Percentiles rank a stretch among this genome's conserved stretches.
phyloP scores from a whole-genome alignment of 1,284 basidiomycete species.

The Wolfiporia cocos region DNA sequence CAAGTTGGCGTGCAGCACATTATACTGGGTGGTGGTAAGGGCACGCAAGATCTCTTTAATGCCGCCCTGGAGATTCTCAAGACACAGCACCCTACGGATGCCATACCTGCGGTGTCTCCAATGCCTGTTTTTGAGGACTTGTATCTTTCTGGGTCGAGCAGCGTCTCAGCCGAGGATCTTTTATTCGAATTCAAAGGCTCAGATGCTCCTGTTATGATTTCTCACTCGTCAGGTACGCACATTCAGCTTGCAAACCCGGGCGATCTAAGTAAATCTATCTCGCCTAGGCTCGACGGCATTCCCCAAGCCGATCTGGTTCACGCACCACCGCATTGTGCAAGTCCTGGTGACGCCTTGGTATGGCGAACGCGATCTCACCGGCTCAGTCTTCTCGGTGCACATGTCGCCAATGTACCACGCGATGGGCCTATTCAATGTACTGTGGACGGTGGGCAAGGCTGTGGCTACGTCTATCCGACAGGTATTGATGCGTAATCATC shows the following conservation, averaged over 20 bases:
- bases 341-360: neutral
- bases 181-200: conserved; percentile 1
- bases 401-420: conserved; percentile 17
- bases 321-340: conserved; percentile 7
- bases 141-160: conserved; percentile 5
- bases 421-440: conserved; percentile 18
- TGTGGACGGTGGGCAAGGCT: too few relatives aligned
- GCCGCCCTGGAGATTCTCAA: conserved; percentile 3
- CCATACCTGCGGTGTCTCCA: neutral
- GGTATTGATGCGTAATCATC: neutral
- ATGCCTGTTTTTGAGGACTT: conserved; percentile 20
- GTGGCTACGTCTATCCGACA: neutral
- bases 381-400: conserved; percentile 12
- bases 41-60: conserved; percentile 17
- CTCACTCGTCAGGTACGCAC: conserved; percentile 25
- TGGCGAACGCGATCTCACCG: conserved; percentile 15
- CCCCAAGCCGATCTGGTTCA: conserved; percentile 19
- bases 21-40: conserved; percentile 20
- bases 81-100: neutral
- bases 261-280: neutral
- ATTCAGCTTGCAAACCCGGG: neutral
- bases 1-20: conserved; percentile 21
- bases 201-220: conserved; percentile 16
- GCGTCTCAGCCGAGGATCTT: neutral
- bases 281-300: conserved; percentile 21